Conservation (phyloP, 116 monocot genomes). For the Dioscorea cayenensis region DNA sequence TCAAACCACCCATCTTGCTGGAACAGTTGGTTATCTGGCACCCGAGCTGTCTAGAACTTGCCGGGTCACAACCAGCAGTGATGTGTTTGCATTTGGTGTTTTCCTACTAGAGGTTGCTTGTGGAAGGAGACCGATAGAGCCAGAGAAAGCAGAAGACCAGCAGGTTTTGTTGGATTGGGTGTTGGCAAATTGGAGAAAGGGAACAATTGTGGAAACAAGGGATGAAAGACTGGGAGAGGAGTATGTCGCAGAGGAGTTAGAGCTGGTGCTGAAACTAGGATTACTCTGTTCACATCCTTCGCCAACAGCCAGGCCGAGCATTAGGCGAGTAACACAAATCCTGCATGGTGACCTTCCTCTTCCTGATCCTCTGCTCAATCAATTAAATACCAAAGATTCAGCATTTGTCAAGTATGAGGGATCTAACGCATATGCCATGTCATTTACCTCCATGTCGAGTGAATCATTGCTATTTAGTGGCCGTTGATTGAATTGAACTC, state of each 20-base stretch:
- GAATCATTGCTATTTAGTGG: too few relatives aligned
- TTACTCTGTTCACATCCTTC: constrained; percentile 41
- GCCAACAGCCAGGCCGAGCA: constrained; percentile 26
- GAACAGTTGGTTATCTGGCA: constrained; percentile 37
- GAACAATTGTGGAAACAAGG: constrained; percentile 3
- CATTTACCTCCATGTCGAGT: too few relatives aligned
- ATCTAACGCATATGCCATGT: too few relatives aligned
- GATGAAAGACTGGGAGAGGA: constrained; percentile 21
- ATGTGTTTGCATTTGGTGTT: constrained; percentile 53
- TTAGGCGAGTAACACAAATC: constrained; percentile 22
- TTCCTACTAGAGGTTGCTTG: constrained; percentile 43
- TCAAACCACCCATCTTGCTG: constrained; percentile 33
- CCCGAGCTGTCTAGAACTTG: constrained; percentile 41
- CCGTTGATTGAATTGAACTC: too few relatives aligned
- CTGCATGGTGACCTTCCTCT: constrained; percentile 12
- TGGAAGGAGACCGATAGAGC: constrained; percentile 34
- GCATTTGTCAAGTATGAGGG: too few relatives aligned
- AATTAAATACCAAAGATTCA: too few relatives aligned
- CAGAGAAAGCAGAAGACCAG: constrained; percentile 6
- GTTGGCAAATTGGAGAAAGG: constrained; percentile 16
- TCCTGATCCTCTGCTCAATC: constrained; percentile 1
- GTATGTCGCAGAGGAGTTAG: constrained; percentile 24
- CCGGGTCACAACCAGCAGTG: constrained; percentile 23
- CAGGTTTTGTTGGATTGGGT: constrained; percentile 33
- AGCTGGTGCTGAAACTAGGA: constrained; percentile 39